Conservation (phyloP, 352 stramenopile species). For the Globisporangium okanoganense region DNA sequence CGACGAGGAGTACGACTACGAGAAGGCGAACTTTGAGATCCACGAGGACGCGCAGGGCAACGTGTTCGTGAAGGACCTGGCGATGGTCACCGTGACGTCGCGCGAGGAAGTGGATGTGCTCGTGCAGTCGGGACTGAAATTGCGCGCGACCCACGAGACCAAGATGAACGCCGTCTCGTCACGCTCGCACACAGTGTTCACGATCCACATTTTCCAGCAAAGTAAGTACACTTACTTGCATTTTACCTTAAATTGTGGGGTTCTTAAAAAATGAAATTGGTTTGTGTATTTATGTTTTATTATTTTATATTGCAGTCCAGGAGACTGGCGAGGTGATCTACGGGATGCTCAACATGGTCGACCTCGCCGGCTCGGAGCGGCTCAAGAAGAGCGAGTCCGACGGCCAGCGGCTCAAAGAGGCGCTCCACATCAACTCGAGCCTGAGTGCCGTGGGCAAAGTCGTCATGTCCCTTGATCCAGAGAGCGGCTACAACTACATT, state of each 20-base stretch:
- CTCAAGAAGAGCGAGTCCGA: conserved; percentile 88
- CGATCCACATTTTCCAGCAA: conserved; percentile 83
- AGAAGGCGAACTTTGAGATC: conserved; percentile 90
- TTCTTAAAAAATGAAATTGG: background rate
- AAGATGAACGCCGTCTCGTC: conserved; percentile 92
- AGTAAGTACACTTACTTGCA: conserved; percentile 24
- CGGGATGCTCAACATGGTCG: conserved; percentile 83
- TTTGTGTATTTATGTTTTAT: background rate
- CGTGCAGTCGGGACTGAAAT: conserved; percentile 78
- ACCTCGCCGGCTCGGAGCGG: conserved; percentile 78
- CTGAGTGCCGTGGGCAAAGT: conserved; percentile 83
- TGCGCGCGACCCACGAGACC: conserved; percentile 90
- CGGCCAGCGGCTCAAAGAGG: conserved; percentile 79
- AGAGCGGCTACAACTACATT: conserved; percentile 88
- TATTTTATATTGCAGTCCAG: conserved; percentile 25
- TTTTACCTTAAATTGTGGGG: background rate
- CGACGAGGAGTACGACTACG: conserved; percentile 84
- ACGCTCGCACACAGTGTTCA: conserved; percentile 85
- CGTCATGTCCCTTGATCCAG: conserved; percentile 82
- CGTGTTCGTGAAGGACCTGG: conserved; percentile 92
- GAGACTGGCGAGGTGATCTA: conserved; percentile 80
- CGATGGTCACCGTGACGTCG: conserved; percentile 87
- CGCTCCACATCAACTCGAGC: conserved; percentile 84
- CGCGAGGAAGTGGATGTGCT: conserved; percentile 84
- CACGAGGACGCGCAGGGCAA: conserved; percentile 90